Percentiles rank a stretch among this genome's conserved stretches.
Conservation (phyloP, 176 grass and related monocot genomes). For the Raddia guianensis region DNA sequence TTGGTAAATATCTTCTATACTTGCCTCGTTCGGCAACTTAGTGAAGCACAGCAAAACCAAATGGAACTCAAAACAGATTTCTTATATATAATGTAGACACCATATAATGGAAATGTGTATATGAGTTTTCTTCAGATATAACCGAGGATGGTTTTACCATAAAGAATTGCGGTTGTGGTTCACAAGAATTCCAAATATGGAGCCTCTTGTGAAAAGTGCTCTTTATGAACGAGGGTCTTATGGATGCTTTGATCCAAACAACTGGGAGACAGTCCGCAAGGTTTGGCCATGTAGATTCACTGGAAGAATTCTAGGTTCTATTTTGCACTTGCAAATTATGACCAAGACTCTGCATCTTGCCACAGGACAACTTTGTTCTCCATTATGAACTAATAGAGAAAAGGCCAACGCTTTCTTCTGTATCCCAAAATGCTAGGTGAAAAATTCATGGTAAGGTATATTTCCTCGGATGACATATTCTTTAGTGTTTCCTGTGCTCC, state of each 20-base stretch:
- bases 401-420: conserved; percentile 59
- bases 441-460: conserved; percentile 47
- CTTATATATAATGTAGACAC: conserved; percentile 2
- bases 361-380: conserved; percentile 89
- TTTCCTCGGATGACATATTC: neutral
- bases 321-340: conserved; percentile 22
- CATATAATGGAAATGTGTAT: conserved; percentile 17
- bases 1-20: neutral
- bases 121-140: conserved; percentile 53
- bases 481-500: neutral
- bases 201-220: conserved; percentile 73
- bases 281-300: conserved; percentile 46
- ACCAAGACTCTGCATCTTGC: conserved; percentile 9
- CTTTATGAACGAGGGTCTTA: conserved; percentile 84
- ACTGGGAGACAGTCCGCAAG: conserved; percentile 88
- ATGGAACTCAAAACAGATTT: neutral
- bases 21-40: neutral
- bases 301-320: conserved; percentile 18
- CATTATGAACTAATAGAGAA: conserved; percentile 84
- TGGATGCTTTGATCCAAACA: conserved; percentile 74
- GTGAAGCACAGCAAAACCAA: conserved; percentile 18
- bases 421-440: conserved; percentile 61
- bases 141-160: conserved; percentile 96
- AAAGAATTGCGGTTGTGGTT: conserved; percentile 77
- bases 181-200: conserved; percentile 63